Evolutionary conservation across 257 asterid genomes (phyloP).

Genomic region (Capsicum pubescens): DNA sequence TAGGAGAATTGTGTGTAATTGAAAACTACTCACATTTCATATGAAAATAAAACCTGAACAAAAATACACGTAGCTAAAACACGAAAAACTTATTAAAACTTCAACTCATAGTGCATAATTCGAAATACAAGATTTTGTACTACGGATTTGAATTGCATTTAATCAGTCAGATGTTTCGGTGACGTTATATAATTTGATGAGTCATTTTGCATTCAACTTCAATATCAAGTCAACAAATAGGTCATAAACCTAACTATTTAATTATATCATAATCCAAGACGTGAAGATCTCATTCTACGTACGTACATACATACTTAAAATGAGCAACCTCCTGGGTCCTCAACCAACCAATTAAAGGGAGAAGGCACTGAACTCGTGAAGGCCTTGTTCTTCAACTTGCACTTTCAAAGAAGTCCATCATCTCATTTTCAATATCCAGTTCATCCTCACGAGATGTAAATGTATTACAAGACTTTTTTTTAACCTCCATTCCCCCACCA

Average conservation of each 20-base stretch:
- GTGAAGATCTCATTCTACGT: neutral
- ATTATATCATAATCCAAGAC: neutral
- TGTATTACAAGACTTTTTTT: conserved; percentile 13
- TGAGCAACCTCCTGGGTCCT: neutral
- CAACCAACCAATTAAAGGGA: conserved; percentile 39
- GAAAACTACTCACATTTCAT: neutral
- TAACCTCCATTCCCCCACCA: neutral
- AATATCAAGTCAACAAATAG: neutral
- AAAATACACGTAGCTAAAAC: neutral
- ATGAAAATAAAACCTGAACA: neutral
- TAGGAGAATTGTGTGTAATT: neutral
- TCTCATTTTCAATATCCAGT: neutral
- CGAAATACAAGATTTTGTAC: neutral
- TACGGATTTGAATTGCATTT: neutral
- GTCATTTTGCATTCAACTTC: neutral
- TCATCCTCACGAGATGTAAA: conserved; percentile 34
- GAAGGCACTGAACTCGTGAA: conserved; percentile 41
- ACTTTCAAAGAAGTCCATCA: neutral
- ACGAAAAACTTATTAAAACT: too few species aligned
- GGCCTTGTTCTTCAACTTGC: conserved; percentile 28
- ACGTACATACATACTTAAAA: too few species aligned
- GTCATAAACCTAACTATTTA: neutral
- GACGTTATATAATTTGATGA: neutral
- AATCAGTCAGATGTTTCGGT: neutral
- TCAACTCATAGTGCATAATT: too few species aligned